Percentiles rank a stretch among this genome's conserved stretches.
Conservation (phyloP, 192 early-diverging fungal genomes). For the Entophlyctis helioformis region DNA sequence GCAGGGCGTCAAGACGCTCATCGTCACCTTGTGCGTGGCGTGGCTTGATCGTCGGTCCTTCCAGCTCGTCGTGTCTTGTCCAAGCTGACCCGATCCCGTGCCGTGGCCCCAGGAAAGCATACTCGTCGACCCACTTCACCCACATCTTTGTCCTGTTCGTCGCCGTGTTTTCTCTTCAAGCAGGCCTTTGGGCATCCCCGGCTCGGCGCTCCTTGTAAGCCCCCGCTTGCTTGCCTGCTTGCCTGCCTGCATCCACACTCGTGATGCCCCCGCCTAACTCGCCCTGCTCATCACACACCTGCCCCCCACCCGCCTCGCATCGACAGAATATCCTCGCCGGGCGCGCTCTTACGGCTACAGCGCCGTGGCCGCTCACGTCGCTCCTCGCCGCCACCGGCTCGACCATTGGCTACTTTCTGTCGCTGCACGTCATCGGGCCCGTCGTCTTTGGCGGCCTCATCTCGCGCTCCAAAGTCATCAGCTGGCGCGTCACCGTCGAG, state of each 20-base stretch:
- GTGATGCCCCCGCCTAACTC: too few relatives aligned
- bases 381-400: constrained; percentile 18
- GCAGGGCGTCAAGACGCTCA: too few relatives aligned
- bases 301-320: too few relatives aligned
- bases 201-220: constrained; percentile 17
- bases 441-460: not conserved
- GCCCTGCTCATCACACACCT: too few relatives aligned
- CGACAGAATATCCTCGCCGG: constrained; percentile 20
- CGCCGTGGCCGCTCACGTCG: constrained; percentile 13
- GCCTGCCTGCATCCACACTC: too few relatives aligned
- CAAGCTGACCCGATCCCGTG: too few relatives aligned
- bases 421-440: constrained; percentile 11
- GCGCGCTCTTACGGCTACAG: constrained; percentile 17
- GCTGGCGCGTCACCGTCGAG: constrained; percentile 4
- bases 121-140: constrained; percentile 9
- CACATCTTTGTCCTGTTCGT: constrained; percentile 10
- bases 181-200: constrained; percentile 23
- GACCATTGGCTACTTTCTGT: constrained; percentile 15
- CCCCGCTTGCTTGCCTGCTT: not conserved
- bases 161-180: constrained; percentile 22
- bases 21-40: too few relatives aligned
- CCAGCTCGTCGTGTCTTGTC: too few relatives aligned
- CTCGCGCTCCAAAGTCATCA: not conserved
- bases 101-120: constrained; percentile 10
- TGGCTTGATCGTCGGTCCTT: too few relatives aligned